A percentile compares a stretch with the other conserved stretches of the same genome.
These are phyloP conservation scores for Colletotrichum destructivum DNA, from an alignment of 2,329 filamentous ascomycete genomes.

Conservation along the genomic window DNA sequence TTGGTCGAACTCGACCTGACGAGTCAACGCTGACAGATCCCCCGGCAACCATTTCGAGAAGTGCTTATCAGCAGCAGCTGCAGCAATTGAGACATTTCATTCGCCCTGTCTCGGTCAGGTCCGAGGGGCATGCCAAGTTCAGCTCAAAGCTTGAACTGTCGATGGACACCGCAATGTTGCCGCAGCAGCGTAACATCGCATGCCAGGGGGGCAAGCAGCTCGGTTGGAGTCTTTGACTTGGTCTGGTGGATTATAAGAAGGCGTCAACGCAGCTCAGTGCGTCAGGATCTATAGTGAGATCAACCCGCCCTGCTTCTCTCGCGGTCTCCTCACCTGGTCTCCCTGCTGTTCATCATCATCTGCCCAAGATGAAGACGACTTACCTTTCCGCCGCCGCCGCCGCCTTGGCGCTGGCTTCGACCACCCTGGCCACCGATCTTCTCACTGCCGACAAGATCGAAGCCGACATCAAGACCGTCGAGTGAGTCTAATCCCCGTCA, in stretches of 20 bases:
- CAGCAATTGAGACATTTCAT: slow-evolving; percentile 22
- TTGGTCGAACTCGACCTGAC: not conserved
- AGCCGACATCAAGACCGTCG: slow-evolving; percentile 55
- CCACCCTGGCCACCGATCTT: slow-evolving; percentile 44
- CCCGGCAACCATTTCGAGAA: not conserved
- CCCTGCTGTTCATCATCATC: not conserved
- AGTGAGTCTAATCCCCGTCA: slow-evolving; percentile 47
- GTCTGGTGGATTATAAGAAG: slow-evolving; percentile 15
- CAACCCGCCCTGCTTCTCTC: slow-evolving; percentile 20
- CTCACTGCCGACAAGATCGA: slow-evolving; percentile 58
- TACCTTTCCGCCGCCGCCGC: slow-evolving; percentile 24
- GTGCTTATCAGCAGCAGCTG: slow-evolving; percentile 35
- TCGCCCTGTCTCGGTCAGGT: slow-evolving; percentile 13
- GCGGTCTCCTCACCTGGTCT: slow-evolving; percentile 24
- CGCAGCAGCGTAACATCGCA: slow-evolving; percentile 8
- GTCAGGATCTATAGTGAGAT: not conserved
- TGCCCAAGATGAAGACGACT: slow-evolving; percentile 37
- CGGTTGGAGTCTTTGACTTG: too few relatives aligned
- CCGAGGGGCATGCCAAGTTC: slow-evolving; percentile 29
- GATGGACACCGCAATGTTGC: slow-evolving; percentile 7
- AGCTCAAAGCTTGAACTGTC: slow-evolving; percentile 25
- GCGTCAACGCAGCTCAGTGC: not conserved
- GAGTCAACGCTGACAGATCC: not conserved
- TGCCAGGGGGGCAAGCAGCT: not conserved
- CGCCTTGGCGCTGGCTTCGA: slow-evolving; percentile 34